These are phyloP conservation scores for Xylaria scruposa DNA, from an alignment of 495 filamentous ascomycete species.

Conservation along the genomic window DNA sequence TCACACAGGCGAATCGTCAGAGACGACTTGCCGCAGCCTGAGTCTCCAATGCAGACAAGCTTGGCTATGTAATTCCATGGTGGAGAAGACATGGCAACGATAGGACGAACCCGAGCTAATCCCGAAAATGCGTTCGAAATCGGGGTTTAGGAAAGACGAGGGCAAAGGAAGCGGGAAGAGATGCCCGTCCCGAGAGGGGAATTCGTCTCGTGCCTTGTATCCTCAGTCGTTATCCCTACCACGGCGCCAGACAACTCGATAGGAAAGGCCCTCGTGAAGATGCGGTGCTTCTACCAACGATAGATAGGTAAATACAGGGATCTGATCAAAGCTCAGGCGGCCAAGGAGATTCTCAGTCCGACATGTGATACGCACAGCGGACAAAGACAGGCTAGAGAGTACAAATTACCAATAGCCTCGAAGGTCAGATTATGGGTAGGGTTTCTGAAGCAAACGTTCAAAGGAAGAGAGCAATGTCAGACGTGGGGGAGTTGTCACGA, in stretches of 20 bases:
- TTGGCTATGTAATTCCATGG: conserved; percentile 99
- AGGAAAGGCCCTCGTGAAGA: background rate
- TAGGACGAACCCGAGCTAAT: conserved; percentile 14
- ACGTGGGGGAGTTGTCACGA: conserved; percentile 18
- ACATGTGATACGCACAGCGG: background rate
- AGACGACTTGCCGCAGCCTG: conserved; percentile 86
- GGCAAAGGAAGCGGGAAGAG: background rate
- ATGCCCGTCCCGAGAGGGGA: background rate
- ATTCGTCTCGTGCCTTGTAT: conserved; percentile 8
- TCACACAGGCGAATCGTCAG: conserved; percentile 96
- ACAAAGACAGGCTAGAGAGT: conserved; percentile 11
- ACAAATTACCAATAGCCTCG: background rate
- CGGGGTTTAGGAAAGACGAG: conserved; percentile 7
- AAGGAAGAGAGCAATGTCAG: conserved; percentile 9
- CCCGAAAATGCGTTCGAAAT: background rate
- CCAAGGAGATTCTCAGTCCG: background rate
- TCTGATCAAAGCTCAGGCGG: background rate
- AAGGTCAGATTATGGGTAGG: background rate
- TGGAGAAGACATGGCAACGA: conserved; percentile 55
- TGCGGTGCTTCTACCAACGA: background rate
- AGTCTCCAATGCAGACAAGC: conserved; percentile 96
- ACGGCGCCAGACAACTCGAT: background rate
- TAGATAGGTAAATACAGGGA: conserved; percentile 7
- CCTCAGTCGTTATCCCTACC: background rate
- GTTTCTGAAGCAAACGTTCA: background rate